Conservation (phyloP, 2,329 filamentous ascomycete genomes). For the Claviceps monticola region DNA sequence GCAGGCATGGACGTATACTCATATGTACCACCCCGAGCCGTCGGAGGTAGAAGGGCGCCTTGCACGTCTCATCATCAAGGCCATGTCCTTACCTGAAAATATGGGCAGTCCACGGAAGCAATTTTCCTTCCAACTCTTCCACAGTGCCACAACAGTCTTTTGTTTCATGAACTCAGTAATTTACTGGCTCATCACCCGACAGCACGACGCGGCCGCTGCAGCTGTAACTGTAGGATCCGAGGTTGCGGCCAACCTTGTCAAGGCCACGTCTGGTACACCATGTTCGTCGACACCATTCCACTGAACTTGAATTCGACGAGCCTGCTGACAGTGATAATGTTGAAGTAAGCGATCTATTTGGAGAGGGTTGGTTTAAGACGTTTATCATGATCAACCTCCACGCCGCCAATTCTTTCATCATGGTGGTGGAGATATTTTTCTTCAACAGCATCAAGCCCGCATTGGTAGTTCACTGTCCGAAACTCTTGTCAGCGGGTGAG, state of each 20-base stretch:
- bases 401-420: slow-evolving; percentile 27
- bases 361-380: slow-evolving; percentile 31
- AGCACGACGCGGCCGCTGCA: slow-evolving; percentile 11
- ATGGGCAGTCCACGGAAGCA: slow-evolving; percentile 26
- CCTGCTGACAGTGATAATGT: slow-evolving; percentile 8
- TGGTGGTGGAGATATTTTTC: slow-evolving; percentile 29
- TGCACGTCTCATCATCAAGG: slow-evolving; percentile 23
- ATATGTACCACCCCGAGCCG: slow-evolving; percentile 32
- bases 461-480: slow-evolving; percentile 21
- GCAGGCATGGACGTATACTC: slow-evolving; percentile 38
- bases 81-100: slow-evolving; percentile 32
- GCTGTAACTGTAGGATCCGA: neutral
- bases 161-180: slow-evolving; percentile 35
- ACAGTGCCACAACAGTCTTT: slow-evolving; percentile 31
- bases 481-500: neutral
- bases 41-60: slow-evolving; percentile 22
- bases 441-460: slow-evolving; percentile 41
- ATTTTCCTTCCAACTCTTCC: slow-evolving; percentile 37
- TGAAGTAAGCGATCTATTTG: slow-evolving; percentile 33
- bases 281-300: slow-evolving; percentile 8
- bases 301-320: no score
- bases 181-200: slow-evolving; percentile 32
- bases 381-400: slow-evolving; percentile 35
- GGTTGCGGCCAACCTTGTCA: neutral
- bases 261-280: slow-evolving; percentile 9